Evolutionary conservation across 2,329 filamentous ascomycete genomes (phyloP), one percentile per base, ranked within the genome.

Genomic region (Drechslera avenae): DNA sequence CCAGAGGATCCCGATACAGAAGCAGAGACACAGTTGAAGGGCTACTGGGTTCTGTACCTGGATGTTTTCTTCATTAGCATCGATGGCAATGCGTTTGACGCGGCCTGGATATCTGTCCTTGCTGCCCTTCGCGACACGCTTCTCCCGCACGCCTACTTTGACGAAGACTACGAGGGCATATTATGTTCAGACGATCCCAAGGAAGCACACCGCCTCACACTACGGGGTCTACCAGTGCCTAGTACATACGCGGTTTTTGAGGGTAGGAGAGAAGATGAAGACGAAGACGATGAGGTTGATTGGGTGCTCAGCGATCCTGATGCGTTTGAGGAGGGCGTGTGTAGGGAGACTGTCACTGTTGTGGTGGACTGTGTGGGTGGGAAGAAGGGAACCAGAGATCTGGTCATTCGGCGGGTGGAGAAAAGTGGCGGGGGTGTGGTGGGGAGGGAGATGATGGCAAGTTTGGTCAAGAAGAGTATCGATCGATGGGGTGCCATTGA

Each of bases 11-110:
- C 82, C 50, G 73, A 78, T 14, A 78, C 81, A 17, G 78, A 79
- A 3, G 68, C 75, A 4, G 67, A 69, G 32, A 71, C 72, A 6
- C 80, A 85, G 56, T 74, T 93, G 9, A 93, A 89, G 70, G 94
- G 88, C 0, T 97, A 95, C 73, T 99, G 93, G 94, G 87, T 90
- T 8, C 84, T 99, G 16, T 97, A 96, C 74, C 89, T 99, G 59
- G 93, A 97, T 69, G 81, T 97, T n/a, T 83, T 97, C 68, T 94
- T 96, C 75, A 87, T 99, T 60, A 95, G 90, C 0, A 85, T 96
- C 41, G 92, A 96, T 58, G 93, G 93, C 5, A 96, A 94, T 66
- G 85, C 91, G 1, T 92, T 97, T 59, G 93, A 99, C 67, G 89
- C 90, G 0, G 90, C 91, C 0, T 97, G 93, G 92, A 83, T 88